These are phyloP conservation scores for Mortierella sp. DNA, from an alignment of 371 early-diverging fungal species.

Conservation along the genomic window DNA sequence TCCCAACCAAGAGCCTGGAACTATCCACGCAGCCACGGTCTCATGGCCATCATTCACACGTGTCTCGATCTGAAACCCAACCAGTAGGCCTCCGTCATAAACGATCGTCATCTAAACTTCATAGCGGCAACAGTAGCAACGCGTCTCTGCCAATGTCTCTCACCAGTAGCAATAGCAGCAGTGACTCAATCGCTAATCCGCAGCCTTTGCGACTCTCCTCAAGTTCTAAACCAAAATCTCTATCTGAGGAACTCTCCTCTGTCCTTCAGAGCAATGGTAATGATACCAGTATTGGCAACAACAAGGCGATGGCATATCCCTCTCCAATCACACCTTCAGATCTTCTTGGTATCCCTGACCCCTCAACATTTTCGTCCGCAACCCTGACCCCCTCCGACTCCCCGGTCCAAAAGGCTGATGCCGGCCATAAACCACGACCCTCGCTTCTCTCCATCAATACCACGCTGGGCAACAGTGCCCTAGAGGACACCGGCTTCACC, in stretches of 20 bases:
- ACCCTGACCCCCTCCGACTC: slow-evolving; percentile 7
- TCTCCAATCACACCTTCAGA: slow-evolving; percentile 49
- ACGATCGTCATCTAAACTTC: slow-evolving; percentile 33
- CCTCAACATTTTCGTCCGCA: slow-evolving; percentile 19
- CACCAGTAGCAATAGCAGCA: slow-evolving; percentile 22
- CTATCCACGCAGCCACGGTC: neutral
- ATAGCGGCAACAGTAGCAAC: slow-evolving; percentile 27
- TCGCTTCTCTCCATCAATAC: slow-evolving; percentile 51
- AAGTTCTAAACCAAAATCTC: slow-evolving; percentile 20
- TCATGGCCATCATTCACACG: slow-evolving; percentile 1
- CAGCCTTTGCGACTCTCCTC: slow-evolving; percentile 2
- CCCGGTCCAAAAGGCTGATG: slow-evolving; percentile 9
- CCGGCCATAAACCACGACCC: slow-evolving; percentile 28
- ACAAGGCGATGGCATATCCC: slow-evolving; percentile 19
- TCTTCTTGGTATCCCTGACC: slow-evolving; percentile 32
- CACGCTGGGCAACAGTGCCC: neutral
- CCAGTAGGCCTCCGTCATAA: slow-evolving; percentile 19
- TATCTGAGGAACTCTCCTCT: slow-evolving; percentile 41
- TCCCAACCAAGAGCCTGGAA: slow-evolving; percentile 3
- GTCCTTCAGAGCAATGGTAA: slow-evolving; percentile 13
- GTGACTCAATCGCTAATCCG: slow-evolving; percentile 17
- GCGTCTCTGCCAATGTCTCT: slow-evolving; percentile 42
- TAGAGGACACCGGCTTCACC: slow-evolving; percentile 2
- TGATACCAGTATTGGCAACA: slow-evolving; percentile 6
- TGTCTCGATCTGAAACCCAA: slow-evolving; percentile 11